Evolutionary conservation across 148 eudicot genomes (phyloP).

Genomic region (Hydrangea macrophylla): DNA sequence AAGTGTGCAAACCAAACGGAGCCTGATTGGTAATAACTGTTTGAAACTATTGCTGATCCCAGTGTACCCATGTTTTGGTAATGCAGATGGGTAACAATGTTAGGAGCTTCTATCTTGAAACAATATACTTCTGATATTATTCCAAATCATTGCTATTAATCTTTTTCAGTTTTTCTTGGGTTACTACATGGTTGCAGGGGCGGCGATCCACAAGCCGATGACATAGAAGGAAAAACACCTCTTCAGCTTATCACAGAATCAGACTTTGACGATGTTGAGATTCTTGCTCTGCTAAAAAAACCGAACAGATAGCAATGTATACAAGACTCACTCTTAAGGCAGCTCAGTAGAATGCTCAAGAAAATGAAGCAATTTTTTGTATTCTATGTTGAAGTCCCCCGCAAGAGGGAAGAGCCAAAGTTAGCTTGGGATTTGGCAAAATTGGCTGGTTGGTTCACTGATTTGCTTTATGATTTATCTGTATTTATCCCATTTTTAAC

Average conservation of each 20-base stretch:
- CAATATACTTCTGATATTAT: too few relatives aligned
- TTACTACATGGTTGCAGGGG: constrained; percentile 47
- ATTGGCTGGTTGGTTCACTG: neutral
- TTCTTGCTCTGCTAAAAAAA: constrained; percentile 56
- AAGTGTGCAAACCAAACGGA: too few relatives aligned
- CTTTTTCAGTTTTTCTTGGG: neutral
- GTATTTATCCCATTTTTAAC: neutral
- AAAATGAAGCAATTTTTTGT: neutral
- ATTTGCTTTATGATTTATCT: neutral
- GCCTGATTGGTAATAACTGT: neutral
- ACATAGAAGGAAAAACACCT: constrained; percentile 67
- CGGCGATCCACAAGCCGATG: constrained; percentile 53
- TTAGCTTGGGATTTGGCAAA: neutral
- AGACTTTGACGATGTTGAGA: constrained; percentile 56
- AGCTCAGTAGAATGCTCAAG: neutral
- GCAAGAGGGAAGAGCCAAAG: neutral
- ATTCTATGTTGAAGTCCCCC: neutral
- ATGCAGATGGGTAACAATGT: neutral
- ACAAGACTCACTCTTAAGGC: neutral
- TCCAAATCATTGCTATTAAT: too few relatives aligned
- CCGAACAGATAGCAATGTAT: constrained; percentile 39
- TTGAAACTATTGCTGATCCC: neutral
- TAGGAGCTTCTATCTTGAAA: neutral
- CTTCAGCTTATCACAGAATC: constrained; percentile 48
- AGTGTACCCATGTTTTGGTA: neutral